Percentiles rank a stretch among this genome's conserved stretches.
Conservation (phyloP, 495 filamentous ascomycete genomes). For the Penicillium manginii region DNA sequence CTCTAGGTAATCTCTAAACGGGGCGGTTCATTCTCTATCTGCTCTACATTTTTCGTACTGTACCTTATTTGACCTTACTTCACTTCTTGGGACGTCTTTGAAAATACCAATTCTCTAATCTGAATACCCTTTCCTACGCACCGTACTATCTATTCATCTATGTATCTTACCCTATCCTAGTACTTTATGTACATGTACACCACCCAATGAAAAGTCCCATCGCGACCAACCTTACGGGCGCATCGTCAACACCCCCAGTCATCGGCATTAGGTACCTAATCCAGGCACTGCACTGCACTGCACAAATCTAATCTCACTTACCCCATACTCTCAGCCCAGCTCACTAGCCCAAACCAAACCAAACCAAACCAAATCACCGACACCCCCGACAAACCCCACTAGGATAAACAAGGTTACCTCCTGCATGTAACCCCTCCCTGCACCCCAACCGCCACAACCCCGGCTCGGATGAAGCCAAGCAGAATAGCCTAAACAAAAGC, state of each 20-base stretch:
- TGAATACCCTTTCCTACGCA: too few species aligned
- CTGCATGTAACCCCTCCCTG: background rate
- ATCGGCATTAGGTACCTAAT: background rate
- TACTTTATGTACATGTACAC: too few species aligned
- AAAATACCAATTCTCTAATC: background rate
- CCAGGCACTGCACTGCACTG: background rate
- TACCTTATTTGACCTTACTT: too few species aligned
- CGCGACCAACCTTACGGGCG: too few species aligned
- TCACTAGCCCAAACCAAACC: too few species aligned
- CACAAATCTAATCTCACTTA: background rate
- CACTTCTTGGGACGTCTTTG: background rate
- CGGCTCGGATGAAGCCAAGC: background rate
- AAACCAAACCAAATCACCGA: too few species aligned
- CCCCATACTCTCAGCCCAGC: background rate
- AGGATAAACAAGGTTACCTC: background rate
- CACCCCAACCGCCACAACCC: background rate
- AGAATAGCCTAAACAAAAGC: background rate
- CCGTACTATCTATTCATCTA: too few species aligned
- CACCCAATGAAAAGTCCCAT: too few species aligned
- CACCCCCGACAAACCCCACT: background rate
- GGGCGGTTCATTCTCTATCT: slow-evolving; percentile 6
- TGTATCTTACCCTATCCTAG: too few species aligned
- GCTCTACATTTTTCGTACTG: background rate
- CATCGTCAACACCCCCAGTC: too few species aligned
- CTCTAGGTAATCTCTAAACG: slow-evolving; percentile 1